Evolutionary conservation across 495 filamentous ascomycete species (phyloP).

Genomic region (Sporormia fimetaria): DNA sequence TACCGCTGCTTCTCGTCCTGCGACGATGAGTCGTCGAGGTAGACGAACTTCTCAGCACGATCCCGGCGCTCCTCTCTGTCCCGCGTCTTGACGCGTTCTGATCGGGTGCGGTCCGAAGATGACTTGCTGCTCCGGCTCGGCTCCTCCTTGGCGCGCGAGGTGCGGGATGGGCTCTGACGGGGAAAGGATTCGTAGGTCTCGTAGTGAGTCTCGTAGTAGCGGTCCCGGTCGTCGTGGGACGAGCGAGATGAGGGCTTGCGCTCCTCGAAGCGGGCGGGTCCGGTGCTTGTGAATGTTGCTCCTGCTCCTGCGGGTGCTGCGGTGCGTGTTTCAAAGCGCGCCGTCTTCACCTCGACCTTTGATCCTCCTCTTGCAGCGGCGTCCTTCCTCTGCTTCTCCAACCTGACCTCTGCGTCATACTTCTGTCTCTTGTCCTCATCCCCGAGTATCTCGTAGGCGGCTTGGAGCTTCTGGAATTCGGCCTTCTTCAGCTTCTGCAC

Average conservation of each 20-base stretch:
- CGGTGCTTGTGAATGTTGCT: slow-evolving; percentile 11
- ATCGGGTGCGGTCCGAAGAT: slow-evolving; percentile 20
- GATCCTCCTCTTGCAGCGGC: slow-evolving; percentile 34
- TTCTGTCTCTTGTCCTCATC: slow-evolving; percentile 58
- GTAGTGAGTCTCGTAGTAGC: slow-evolving; percentile 26
- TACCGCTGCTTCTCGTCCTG: slow-evolving; percentile 13
- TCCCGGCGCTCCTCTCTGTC: slow-evolving; percentile 24
- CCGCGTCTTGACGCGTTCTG: slow-evolving; percentile 22
- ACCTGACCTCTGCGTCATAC: slow-evolving; percentile 65
- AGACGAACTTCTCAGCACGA: slow-evolving; percentile 14
- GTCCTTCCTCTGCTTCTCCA: slow-evolving; percentile 49
- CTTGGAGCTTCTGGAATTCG: slow-evolving; percentile 86
- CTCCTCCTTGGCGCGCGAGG: slow-evolving; percentile 15
- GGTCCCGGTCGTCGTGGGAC: slow-evolving; percentile 27
- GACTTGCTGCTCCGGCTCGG: slow-evolving; percentile 7
- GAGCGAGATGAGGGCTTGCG: slow-evolving; percentile 18
- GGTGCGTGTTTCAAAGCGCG: slow-evolving; percentile 24
- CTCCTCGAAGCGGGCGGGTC: slow-evolving; percentile 24
- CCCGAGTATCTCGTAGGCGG: slow-evolving; percentile 83
- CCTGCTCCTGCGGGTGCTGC: slow-evolving; percentile 10
- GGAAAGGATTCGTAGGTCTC: slow-evolving; percentile 26
- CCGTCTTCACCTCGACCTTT: slow-evolving; percentile 19
- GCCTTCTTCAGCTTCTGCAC: slow-evolving; percentile 57
- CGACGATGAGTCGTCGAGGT: slow-evolving; percentile 18
- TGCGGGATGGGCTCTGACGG: slow-evolving; percentile 16